phyloP scores from a whole-genome alignment of 345 rosid species.

The Citrus maxima region DNA sequence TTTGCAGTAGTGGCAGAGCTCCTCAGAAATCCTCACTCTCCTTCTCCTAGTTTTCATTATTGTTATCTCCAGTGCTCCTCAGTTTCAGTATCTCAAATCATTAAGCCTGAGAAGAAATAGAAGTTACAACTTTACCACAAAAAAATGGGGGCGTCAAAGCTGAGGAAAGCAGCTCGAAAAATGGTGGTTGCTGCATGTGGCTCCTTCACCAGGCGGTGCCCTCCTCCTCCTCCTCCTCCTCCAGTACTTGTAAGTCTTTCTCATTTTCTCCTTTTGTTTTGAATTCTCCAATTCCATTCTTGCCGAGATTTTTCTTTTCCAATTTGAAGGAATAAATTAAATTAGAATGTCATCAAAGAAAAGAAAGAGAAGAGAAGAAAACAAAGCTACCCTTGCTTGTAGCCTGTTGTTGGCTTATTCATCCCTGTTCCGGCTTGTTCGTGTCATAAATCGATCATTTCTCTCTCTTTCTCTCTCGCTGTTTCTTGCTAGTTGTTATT shows the following conservation, averaged over 20 bases:
- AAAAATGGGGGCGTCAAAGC: conserved; percentile 46
- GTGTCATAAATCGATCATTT: no score
- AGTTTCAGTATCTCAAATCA: background rate
- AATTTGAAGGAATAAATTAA: no score
- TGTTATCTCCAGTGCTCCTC: background rate
- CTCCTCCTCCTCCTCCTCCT: conserved; percentile 21
- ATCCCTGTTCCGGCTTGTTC: no score
- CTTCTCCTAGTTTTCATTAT: background rate
- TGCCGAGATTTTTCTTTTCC: background rate
- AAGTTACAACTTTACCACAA: background rate
- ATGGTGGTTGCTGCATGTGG: conserved; percentile 71
- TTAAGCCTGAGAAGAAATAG: background rate
- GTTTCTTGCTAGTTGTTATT: background rate
- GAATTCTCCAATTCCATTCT: background rate
- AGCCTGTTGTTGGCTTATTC: no score
- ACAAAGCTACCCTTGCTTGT: no score
- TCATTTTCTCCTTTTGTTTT: background rate
- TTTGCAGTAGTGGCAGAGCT: background rate
- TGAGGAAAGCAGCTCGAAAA: conserved; percentile 59
- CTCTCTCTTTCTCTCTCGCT: no score
- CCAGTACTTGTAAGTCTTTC: conserved; percentile 30
- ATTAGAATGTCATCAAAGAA: no score
- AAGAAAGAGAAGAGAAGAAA: no score
- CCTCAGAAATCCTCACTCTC: background rate
- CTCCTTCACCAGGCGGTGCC: conserved; percentile 47